A percentile compares a stretch with the other conserved stretches of the same genome.
Conservation (phyloP, 2,329 filamentous ascomycete genomes). For the Paraphoma sp. region DNA sequence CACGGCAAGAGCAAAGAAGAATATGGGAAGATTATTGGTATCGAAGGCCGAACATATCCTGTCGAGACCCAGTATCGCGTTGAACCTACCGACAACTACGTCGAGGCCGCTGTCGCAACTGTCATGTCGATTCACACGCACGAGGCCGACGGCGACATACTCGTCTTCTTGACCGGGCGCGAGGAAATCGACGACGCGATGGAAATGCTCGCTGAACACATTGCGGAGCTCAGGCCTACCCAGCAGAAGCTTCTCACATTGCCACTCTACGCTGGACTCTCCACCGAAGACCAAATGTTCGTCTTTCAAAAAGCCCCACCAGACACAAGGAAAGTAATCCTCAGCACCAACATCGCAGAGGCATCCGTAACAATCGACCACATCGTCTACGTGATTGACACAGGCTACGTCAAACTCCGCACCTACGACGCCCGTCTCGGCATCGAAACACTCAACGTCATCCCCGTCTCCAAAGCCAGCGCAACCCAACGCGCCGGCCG, state of each 20-base stretch:
- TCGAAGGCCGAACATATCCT: constrained; percentile 87
- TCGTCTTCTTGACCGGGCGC: constrained; percentile 89
- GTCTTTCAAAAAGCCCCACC: constrained; percentile 86
- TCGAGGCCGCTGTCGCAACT: constrained; percentile 81
- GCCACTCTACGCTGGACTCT: constrained; percentile 86
- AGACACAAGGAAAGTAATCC: constrained; percentile 86
- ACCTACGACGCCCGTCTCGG: constrained; percentile 84
- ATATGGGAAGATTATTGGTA: constrained; percentile 73
- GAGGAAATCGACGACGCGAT: constrained; percentile 89
- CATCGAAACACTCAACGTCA: constrained; percentile 85
- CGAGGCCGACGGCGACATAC: constrained; percentile 82
- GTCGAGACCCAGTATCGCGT: constrained; percentile 86
- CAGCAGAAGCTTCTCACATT: constrained; percentile 70
- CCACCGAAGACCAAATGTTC: constrained; percentile 92
- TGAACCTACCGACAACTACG: constrained; percentile 80
- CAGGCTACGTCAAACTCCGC: constrained; percentile 87
- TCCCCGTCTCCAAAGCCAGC: constrained; percentile 85
- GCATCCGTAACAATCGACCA: constrained; percentile 93
- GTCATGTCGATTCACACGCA: constrained; percentile 86
- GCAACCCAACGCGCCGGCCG: constrained; percentile 91
- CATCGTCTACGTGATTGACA: constrained; percentile 89
- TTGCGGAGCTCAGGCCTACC: constrained; percentile 66
- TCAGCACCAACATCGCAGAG: constrained; percentile 95
- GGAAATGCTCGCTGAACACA: constrained; percentile 78
- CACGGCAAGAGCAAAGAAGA: constrained; percentile 50